These are phyloP conservation scores for Maudiozyma turicensis DNA, from an alignment of 805 yeast species.

Conservation along the genomic window DNA sequence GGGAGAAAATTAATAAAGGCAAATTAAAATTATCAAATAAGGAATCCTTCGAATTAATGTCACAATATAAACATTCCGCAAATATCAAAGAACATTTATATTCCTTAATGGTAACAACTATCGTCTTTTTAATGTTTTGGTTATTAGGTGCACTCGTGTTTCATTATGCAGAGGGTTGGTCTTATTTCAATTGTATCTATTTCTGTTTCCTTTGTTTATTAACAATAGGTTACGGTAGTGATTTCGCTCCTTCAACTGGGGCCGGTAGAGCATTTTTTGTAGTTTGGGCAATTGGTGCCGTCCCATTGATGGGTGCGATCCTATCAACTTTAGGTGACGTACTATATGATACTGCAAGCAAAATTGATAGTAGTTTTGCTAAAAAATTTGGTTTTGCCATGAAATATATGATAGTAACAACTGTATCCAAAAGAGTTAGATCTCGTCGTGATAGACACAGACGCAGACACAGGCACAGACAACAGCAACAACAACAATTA, in stretches of 20 bases:
- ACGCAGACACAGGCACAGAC: not conserved
- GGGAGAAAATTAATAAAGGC: conserved; percentile 8
- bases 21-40: conserved; percentile 29
- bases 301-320: conserved; percentile 79
- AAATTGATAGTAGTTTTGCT: conserved; percentile 14
- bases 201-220: conserved; percentile 66
- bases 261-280: conserved; percentile 69
- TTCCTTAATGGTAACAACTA: conserved; percentile 34
- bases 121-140: conserved; percentile 51
- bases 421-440: not conserved
- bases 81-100: conserved; percentile 30
- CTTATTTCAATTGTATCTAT: conserved; percentile 61
- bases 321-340: conserved; percentile 62
- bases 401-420: conserved; percentile 7
- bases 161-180: conserved; percentile 55
- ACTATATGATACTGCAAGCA: conserved; percentile 15
- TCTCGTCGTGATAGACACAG: not conserved
- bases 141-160: conserved; percentile 65
- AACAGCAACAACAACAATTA: not conserved
- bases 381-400: conserved; percentile 9
- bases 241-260: conserved; percentile 48
- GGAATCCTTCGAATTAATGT: conserved; percentile 49
- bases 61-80: conserved; percentile 38
- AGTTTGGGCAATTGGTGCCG: conserved; percentile 72
- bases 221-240: conserved; percentile 88